Percentiles rank a stretch among this genome's conserved stretches.
Conservation (phyloP, 2,329 filamentous ascomycete species). For the Helotiales sp. region DNA sequence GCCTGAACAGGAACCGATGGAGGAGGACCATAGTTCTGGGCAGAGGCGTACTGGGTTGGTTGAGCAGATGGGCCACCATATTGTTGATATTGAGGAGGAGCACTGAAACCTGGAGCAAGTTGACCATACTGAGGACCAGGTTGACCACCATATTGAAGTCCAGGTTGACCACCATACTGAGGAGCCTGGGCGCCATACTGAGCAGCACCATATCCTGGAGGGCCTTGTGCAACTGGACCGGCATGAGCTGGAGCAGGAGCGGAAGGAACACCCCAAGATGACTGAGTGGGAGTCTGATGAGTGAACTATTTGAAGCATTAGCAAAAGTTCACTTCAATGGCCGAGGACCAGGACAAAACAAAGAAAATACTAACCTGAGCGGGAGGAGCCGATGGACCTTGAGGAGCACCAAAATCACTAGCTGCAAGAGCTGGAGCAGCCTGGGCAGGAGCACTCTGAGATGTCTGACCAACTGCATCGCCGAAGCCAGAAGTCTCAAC, state of each 20-base stretch:
- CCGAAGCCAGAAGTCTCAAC: background rate
- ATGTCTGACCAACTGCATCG: background rate
- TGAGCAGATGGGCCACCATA: background rate
- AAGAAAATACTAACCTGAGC: background rate
- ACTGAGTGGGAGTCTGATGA: conserved; percentile 1
- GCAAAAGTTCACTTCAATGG: background rate
- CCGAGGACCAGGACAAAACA: background rate
- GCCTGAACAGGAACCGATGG: background rate
- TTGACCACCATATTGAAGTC: background rate
- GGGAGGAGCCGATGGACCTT: background rate
- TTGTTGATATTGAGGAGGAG: background rate
- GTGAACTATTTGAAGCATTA: background rate
- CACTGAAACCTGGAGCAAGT: background rate
- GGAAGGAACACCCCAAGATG: background rate
- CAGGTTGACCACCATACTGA: background rate
- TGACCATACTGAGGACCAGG: background rate
- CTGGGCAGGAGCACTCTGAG: conserved; percentile 10
- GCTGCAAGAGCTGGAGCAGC: conserved; percentile 6
- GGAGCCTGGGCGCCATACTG: conserved; percentile 6
- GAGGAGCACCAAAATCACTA: background rate
- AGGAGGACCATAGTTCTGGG: background rate
- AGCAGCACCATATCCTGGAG: background rate
- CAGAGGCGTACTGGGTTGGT: background rate
- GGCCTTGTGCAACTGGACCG: background rate
- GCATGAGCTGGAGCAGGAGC: conserved; percentile 10